These are phyloP conservation scores for Alnus glutinosa DNA, from an alignment of 306 rosid species.

Conservation along the genomic window DNA sequence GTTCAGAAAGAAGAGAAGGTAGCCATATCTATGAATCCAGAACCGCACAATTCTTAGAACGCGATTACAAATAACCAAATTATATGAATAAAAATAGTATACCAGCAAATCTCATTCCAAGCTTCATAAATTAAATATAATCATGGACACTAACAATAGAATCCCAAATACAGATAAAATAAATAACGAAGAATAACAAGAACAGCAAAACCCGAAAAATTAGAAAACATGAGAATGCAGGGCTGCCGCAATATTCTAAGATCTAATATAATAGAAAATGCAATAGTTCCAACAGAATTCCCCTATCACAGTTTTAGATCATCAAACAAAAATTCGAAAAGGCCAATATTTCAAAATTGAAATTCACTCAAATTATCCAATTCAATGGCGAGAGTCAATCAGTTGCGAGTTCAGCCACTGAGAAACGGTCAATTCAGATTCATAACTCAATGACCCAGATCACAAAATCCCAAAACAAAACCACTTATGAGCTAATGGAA, in stretches of 20 bases:
- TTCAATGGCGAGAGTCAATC: background rate
- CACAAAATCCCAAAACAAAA: constrained; percentile 13
- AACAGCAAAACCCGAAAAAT: background rate
- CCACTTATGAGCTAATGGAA: background rate
- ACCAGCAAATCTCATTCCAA: background rate
- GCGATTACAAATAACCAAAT: background rate
- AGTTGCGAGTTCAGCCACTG: background rate
- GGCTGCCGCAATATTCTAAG: background rate
- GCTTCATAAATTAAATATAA: background rate
- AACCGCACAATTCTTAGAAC: background rate
- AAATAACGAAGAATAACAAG: background rate
- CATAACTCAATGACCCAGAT: constrained; percentile 31
- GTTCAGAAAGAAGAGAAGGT: background rate
- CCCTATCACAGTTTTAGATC: background rate
- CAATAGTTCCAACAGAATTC: background rate
- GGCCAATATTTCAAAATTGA: constrained; percentile 3
- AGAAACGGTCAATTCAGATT: constrained; percentile 10
- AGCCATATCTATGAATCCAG: background rate
- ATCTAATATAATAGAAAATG: constrained; percentile 4
- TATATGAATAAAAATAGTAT: background rate
- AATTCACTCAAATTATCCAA: background rate
- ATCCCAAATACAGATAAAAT: background rate
- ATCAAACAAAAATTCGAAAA: background rate
- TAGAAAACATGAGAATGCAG: background rate
- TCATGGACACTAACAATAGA: background rate